Evolutionary conservation across 2,329 filamentous ascomycete species (phyloP).

Genomic region (Penicillium hordei): DNA sequence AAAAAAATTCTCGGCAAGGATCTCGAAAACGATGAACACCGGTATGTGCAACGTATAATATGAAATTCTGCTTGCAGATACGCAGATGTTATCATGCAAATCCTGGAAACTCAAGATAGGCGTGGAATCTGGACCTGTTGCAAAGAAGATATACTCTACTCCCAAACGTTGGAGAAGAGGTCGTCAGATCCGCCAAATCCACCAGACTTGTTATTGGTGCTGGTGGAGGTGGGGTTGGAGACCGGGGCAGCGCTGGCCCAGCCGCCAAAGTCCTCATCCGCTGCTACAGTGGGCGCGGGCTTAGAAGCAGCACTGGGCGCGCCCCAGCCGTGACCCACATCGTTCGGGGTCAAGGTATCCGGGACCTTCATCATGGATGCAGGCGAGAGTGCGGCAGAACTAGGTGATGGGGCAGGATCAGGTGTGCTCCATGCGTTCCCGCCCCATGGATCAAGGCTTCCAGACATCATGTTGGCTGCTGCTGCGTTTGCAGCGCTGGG

Average conservation of each 20-base stretch:
- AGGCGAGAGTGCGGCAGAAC: constrained; percentile 34
- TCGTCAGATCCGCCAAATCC: constrained; percentile 69
- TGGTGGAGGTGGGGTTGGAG: constrained; percentile 39
- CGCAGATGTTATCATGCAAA: constrained; percentile 17
- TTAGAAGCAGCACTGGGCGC: constrained; percentile 37
- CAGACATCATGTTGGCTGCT: constrained; percentile 41
- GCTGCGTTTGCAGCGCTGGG: constrained; percentile 46
- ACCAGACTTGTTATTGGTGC: constrained; percentile 55
- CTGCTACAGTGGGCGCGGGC: constrained; percentile 65
- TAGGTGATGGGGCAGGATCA: constrained; percentile 55
- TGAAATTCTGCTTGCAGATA: constrained; percentile 1
- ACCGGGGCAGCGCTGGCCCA: constrained; percentile 76
- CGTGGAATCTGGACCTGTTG: constrained; percentile 1
- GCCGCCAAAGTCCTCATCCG: constrained; percentile 93
- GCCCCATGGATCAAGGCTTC: constrained; percentile 74
- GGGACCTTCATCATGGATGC: constrained; percentile 44
- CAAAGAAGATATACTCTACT: constrained; percentile 52
- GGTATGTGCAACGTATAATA: constrained; percentile 13
- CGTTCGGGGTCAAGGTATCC: constrained; percentile 54
- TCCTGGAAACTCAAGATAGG: not conserved
- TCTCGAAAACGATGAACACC: constrained; percentile 6
- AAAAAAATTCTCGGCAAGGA: constrained; percentile 2
- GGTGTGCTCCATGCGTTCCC: constrained; percentile 77
- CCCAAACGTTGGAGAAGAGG: constrained; percentile 94
- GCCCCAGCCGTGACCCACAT: constrained; percentile 68